phyloP scores from a whole-genome alignment of 2,329 filamentous ascomycete species.

The Colletotrichum agaves region DNA sequence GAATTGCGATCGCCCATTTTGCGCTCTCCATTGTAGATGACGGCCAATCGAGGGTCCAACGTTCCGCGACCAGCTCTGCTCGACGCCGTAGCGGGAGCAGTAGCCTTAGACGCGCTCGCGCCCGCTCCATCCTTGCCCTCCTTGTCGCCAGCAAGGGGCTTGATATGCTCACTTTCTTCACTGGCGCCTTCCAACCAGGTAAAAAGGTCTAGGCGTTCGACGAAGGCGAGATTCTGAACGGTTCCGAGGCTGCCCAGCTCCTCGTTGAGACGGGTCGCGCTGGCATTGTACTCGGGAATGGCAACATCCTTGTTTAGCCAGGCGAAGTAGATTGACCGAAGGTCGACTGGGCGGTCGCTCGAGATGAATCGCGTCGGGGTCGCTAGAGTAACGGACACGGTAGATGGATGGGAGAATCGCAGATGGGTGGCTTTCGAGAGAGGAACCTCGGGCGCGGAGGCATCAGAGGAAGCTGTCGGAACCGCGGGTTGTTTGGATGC shows the following conservation, averaged over 20 bases:
- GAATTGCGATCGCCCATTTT: constrained; percentile 94
- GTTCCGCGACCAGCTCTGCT: constrained; percentile 70
- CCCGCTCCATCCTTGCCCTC: constrained; percentile 54
- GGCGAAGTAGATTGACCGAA: constrained; percentile 95
- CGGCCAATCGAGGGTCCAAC: constrained; percentile 82
- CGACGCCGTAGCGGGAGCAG: constrained; percentile 53
- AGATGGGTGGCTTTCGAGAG: constrained; percentile 84
- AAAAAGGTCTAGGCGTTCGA: constrained; percentile 90
- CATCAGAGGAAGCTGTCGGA: constrained; percentile 77
- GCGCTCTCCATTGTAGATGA: constrained; percentile 92
- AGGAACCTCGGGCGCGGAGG: constrained; percentile 68
- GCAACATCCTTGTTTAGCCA: constrained; percentile 93
- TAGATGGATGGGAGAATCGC: constrained; percentile 72
- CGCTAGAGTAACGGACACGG: constrained; percentile 74
- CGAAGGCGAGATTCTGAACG: constrained; percentile 90
- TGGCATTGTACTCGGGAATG: constrained; percentile 91
- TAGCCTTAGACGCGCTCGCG: constrained; percentile 50
- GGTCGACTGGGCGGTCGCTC: constrained; percentile 78
- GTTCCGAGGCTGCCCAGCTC: constrained; percentile 75
- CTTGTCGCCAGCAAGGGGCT: constrained; percentile 77
- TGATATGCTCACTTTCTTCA: constrained; percentile 93
- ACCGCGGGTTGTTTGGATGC: constrained; percentile 75
- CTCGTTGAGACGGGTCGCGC: constrained; percentile 82
- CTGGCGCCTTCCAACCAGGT: constrained; percentile 93
- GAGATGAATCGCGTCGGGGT: constrained; percentile 88